Base-by-base conservation (phyloP, 805 yeast genomes). In the Pachysolen tannophilus region DNA sequence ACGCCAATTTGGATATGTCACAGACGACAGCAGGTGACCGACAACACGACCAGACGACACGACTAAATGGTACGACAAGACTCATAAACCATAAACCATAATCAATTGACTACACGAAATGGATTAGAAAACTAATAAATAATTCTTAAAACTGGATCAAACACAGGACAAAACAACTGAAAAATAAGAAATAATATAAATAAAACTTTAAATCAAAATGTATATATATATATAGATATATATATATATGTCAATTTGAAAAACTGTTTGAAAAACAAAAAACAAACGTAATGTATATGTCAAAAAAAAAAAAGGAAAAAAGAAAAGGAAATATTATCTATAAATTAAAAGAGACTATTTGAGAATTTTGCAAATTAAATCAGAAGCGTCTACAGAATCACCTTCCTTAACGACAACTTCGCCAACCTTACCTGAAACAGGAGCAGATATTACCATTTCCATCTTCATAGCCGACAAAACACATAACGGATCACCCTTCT, bases 381-480 rank as follows among this genome's bases (percentile, higher is more conserved):
- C 99, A 44, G 82, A 79, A 36, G 97, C 95, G 52, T 88, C 98
- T 32, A 92, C 97, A 34, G 90, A 80, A 53, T 92, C 98, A 49
- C 95, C 95, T 56, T 85, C 94, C 60, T 79, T 79, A 45, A 86
- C 82, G 32, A 70, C 58, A 15, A 92, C 72, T 16, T 81, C 85
- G 32, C 81, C 78, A 43, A 92, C 76, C 55, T 72, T 75, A 58
- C 98, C 99, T 40, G 80, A 71, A 40, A 77, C 82, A 37, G 94
- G 94, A 16, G 98, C 90, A 57, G 86, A 75, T 50, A 90, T 88
- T 34, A 92, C 94, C 97, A 92, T 92, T 69, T 92, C 98, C 98
- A 90, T 90, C 76, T 90, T 90, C 98, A 90, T 90, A 44, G 98
- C 98, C 56, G 90, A 78, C 56, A 90, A 72, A 18, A 90, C 95